Evolutionary conservation across 2,329 filamentous ascomycete species (phyloP).

Genomic region (Ilyonectria mors-panacis): DNA sequence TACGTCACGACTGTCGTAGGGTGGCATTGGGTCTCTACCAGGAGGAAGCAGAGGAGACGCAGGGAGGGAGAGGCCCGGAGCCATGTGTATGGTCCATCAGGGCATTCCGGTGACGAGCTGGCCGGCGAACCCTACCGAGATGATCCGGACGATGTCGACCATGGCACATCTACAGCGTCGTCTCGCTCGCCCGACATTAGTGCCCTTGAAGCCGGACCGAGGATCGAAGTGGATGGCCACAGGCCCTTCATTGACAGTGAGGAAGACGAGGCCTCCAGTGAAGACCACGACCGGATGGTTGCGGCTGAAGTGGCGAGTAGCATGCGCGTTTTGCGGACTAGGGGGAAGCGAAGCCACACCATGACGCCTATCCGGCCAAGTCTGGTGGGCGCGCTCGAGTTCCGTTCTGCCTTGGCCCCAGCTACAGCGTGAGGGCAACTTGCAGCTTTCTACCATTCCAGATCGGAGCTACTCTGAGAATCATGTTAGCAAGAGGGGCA

Average conservation of each 20-base stretch:
- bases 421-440: conserved; percentile 84
- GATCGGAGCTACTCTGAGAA: conserved; percentile 68
- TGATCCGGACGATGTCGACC: conserved; percentile 60
- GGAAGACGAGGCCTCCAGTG: conserved; percentile 64
- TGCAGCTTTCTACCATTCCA: conserved; percentile 78
- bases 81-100: conserved; percentile 75
- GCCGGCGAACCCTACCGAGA: conserved; percentile 74
- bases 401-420: conserved; percentile 92
- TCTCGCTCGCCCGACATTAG: conserved; percentile 55
- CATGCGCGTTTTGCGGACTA: conserved; percentile 87
- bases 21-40: conserved; percentile 90
- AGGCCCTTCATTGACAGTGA: conserved; percentile 54
- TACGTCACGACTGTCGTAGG: conserved; percentile 90
- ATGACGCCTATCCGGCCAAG: conserved; percentile 92
- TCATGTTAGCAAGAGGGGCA: conserved; percentile 43
- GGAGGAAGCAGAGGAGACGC: conserved; percentile 71
- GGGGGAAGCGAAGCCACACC: conserved; percentile 77
- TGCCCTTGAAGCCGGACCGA: conserved; percentile 60
- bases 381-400: conserved; percentile 93
- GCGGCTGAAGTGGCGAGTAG: conserved; percentile 90
- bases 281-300: conserved; percentile 73
- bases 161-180: conserved; percentile 34
- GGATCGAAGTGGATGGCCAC: conserved; percentile 63
- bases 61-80: conserved; percentile 81
- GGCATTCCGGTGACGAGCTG: conserved; percentile 67